phyloP scores from a whole-genome alignment of 2,329 filamentous ascomycete genomes.

The Thielaviopsis populi region DNA sequence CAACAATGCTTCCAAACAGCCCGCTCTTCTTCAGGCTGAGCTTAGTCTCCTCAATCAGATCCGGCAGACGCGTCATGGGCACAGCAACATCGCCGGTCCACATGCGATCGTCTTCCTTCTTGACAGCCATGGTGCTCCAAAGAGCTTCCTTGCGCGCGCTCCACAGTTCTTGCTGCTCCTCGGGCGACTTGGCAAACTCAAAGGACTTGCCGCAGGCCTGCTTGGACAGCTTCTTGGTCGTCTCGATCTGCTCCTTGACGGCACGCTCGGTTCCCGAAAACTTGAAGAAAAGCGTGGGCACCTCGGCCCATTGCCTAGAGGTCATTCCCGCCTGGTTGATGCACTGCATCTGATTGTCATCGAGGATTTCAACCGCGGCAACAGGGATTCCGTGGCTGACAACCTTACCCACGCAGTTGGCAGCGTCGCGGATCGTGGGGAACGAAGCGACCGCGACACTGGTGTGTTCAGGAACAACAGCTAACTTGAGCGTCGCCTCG shows the following conservation, averaged over 20 bases:
- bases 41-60: conserved; percentile 61
- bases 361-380: conserved; percentile 82
- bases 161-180: conserved; percentile 68
- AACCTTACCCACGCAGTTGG: conserved; percentile 64
- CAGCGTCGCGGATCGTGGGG: conserved; percentile 49
- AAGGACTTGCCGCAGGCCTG: conserved; percentile 50
- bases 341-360: conserved; percentile 74
- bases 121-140: conserved; percentile 62
- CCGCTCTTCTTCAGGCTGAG: conserved; percentile 30
- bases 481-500: conserved; percentile 77
- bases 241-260: conserved; percentile 64
- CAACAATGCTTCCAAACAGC: conserved; percentile 41
- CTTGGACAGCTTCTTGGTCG: conserved; percentile 50
- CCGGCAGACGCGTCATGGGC: conserved; percentile 56
- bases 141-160: conserved; percentile 70
- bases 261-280: conserved; percentile 54
- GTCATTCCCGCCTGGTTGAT: conserved; percentile 54
- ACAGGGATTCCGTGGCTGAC: conserved; percentile 70
- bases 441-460: conserved; percentile 61
- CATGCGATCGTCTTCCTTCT: conserved; percentile 50
- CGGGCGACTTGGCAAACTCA: conserved; percentile 55
- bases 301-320: conserved; percentile 51
- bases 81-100: conserved; percentile 84
- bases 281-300: conserved; percentile 72
- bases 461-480: conserved; percentile 62